These are phyloP conservation scores for Cryoendolithus antarcticus DNA, from an alignment of 2,329 filamentous ascomycete species.

Conservation along the genomic window DNA sequence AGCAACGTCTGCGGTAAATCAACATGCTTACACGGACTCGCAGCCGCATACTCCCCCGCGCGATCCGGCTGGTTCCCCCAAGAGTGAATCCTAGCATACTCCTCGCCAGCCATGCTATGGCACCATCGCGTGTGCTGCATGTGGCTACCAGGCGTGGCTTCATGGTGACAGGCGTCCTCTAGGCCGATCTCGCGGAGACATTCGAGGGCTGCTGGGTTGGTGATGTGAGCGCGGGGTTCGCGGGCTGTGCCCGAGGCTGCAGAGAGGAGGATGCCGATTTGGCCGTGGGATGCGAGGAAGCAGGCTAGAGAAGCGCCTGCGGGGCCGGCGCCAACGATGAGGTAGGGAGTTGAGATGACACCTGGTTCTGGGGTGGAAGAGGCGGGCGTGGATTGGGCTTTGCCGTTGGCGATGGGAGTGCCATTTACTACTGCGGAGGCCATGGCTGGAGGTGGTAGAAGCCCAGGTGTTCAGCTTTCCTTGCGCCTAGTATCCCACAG, in stretches of 20 bases:
- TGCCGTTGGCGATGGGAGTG: constrained; percentile 1
- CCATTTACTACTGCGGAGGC: no score
- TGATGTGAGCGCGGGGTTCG: constrained; percentile 49
- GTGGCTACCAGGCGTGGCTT: constrained; percentile 22
- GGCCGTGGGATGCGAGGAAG: constrained; percentile 21
- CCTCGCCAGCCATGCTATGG: constrained; percentile 32
- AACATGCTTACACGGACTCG: constrained; percentile 29
- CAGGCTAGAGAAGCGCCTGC: constrained; percentile 23
- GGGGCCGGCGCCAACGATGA: constrained; percentile 23
- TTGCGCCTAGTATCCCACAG: no score
- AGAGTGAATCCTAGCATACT: constrained; percentile 30
- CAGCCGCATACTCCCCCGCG: constrained; percentile 29
- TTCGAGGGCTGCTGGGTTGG: constrained; percentile 45
- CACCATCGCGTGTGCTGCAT: constrained; percentile 34
- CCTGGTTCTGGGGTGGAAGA: background rate
- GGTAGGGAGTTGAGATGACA: constrained; percentile 14
- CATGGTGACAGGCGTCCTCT: constrained; percentile 23
- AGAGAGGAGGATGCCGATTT: constrained; percentile 43
- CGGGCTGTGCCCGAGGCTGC: constrained; percentile 38
- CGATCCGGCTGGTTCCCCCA: constrained; percentile 32
- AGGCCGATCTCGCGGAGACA: constrained; percentile 35
- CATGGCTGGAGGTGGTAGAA: no score
- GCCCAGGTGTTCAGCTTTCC: no score
- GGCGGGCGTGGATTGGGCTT: background rate
- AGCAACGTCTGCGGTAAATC: constrained; percentile 18